phyloP scores from a whole-genome alignment of 225 moss, liverwort and hornwort species.

The Polytrichum commune region DNA sequence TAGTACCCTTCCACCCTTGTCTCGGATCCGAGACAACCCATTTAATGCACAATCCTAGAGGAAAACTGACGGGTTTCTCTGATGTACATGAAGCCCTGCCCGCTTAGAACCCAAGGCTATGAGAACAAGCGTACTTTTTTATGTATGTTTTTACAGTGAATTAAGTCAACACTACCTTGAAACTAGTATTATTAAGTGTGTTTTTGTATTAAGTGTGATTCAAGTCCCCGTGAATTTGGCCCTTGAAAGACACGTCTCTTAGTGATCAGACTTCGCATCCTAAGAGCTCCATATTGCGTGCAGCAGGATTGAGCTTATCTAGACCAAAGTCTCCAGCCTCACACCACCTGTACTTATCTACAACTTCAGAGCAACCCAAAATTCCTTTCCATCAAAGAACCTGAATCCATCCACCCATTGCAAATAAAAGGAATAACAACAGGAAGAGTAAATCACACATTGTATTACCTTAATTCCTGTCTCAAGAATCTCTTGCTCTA shows the following conservation, averaged over 20 bases:
- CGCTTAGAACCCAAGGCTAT: too few species aligned
- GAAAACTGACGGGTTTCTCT: too few species aligned
- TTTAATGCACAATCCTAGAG: too few species aligned
- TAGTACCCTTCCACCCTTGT: too few species aligned
- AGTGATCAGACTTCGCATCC: conserved; percentile 24
- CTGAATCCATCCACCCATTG: not conserved
- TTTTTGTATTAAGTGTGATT: not conserved
- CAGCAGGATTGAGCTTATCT: not conserved
- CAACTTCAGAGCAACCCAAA: not conserved
- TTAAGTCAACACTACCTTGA: too few species aligned
- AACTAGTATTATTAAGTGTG: too few species aligned
- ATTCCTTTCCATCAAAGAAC: not conserved
- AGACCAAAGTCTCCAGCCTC: too few species aligned
- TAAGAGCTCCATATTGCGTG: conserved; percentile 3
- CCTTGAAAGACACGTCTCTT: conserved; percentile 33
- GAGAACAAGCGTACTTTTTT: too few species aligned
- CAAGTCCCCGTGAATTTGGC: conserved; percentile 23
- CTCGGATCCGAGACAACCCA: too few species aligned
- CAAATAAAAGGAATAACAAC: not conserved
- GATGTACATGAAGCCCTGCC: too few species aligned
- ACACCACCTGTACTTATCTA: conserved; percentile 28
- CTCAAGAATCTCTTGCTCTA: conserved; percentile 63
- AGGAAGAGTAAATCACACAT: too few species aligned
- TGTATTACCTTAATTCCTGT: conserved; percentile 59
- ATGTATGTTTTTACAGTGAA: too few species aligned